phyloP scores from a whole-genome alignment of 2,329 filamentous ascomycete species.

The Microsporum audouinii region DNA sequence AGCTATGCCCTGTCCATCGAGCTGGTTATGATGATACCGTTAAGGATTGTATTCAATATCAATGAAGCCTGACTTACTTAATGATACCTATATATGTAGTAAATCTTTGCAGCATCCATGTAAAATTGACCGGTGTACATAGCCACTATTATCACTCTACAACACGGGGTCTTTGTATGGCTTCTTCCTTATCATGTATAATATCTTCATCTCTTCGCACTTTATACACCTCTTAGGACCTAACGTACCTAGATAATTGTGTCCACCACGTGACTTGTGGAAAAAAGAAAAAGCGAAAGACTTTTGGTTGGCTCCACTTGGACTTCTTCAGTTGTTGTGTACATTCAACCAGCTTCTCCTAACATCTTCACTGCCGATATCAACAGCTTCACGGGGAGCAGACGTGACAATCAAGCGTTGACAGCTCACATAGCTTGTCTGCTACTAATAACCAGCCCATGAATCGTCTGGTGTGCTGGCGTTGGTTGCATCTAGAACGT shows the following conservation, averaged over 20 bases:
- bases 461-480: background rate
- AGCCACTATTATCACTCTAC: too few species aligned
- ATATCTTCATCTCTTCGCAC: background rate
- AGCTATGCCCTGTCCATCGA: too few species aligned
- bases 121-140: background rate
- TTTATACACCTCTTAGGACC: too few species aligned
- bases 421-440: background rate
- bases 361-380: background rate
- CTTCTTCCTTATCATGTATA: too few species aligned
- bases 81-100: too few species aligned
- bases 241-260: background rate
- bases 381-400: background rate
- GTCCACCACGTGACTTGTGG: background rate
- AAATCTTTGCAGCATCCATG: too few species aligned
- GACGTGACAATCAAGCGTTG: background rate
- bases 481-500: background rate
- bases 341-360: background rate
- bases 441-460: background rate
- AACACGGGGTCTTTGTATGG: too few species aligned
- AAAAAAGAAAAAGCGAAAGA: slow-evolving; percentile 2
- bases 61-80: background rate
- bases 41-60: background rate
- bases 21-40: too few species aligned
- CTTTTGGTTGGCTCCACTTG: background rate
- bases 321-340: background rate